Percentiles rank a stretch among this genome's conserved stretches.
phyloP scores from a whole-genome alignment of 2,329 filamentous ascomycete genomes.

The Phialemoniopsis sp. region DNA sequence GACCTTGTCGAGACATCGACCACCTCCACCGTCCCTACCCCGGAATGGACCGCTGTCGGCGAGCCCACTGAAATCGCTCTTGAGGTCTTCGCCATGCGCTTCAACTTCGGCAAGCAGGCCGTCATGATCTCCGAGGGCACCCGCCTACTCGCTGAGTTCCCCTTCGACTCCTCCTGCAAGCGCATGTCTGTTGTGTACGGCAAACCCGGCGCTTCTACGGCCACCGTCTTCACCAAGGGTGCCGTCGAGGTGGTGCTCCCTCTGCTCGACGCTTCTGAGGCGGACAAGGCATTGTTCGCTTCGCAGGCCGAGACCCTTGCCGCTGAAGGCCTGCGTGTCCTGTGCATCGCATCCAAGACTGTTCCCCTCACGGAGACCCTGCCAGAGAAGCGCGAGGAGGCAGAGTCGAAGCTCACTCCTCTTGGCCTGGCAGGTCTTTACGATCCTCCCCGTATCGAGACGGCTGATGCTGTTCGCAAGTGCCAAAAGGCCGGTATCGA shows the following conservation, averaged over 20 bases:
- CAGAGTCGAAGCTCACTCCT: constrained; percentile 57
- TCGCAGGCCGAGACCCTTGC: constrained; percentile 52
- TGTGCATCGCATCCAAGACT: constrained; percentile 57
- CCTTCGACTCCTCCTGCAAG: constrained; percentile 71
- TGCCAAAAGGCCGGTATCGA: constrained; percentile 59
- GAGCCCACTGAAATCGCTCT: constrained; percentile 73
- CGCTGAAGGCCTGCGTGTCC: constrained; percentile 61
- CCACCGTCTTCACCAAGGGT: constrained; percentile 52
- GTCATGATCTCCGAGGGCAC: constrained; percentile 31
- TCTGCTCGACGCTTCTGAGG: constrained; percentile 41
- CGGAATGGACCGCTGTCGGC: constrained; percentile 57
- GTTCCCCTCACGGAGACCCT: constrained; percentile 18
- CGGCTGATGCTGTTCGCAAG: constrained; percentile 53
- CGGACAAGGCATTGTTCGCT: constrained; percentile 39
- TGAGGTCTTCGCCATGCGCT: constrained; percentile 68
- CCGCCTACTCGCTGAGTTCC: constrained; percentile 58
- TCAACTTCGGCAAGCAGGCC: constrained; percentile 45
- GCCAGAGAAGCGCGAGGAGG: constrained; percentile 20
- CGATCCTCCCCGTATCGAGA: constrained; percentile 67
- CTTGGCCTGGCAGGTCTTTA: constrained; percentile 70
- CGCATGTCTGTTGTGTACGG: constrained; percentile 69
- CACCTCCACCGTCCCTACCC: constrained; percentile 40
- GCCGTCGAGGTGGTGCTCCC: constrained; percentile 54
- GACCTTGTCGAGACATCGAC: constrained; percentile 28
- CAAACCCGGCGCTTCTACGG: constrained; percentile 23